phyloP scores from a whole-genome alignment of 1,284 basidiomycete species.

The Sphagnurus paluster region DNA sequence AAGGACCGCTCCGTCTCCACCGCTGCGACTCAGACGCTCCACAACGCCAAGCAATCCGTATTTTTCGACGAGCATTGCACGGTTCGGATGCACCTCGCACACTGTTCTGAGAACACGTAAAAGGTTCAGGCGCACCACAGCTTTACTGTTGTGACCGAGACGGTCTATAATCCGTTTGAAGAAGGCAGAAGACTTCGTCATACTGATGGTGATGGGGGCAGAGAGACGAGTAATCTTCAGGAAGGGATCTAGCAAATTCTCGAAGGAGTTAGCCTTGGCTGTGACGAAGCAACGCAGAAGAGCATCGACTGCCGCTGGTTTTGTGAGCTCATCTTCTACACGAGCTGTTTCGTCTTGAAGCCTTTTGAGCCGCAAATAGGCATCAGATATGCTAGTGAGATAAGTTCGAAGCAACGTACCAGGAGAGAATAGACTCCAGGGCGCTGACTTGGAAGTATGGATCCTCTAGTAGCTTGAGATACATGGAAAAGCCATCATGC shows the following conservation, averaged over 20 bases:
- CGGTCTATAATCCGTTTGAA: slow-evolving; percentile 87
- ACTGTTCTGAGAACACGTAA: slow-evolving; percentile 84
- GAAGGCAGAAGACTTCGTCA: slow-evolving; percentile 79
- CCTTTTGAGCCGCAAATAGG: slow-evolving; percentile 41
- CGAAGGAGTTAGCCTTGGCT: slow-evolving; percentile 91
- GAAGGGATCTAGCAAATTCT: slow-evolving; percentile 91
- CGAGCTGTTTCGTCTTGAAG: slow-evolving; percentile 93
- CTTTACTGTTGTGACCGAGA: slow-evolving; percentile 77
- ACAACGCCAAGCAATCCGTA: slow-evolving; percentile 82
- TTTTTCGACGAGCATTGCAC: slow-evolving; percentile 76
- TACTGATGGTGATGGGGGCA: slow-evolving; percentile 67
- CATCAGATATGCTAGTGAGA: not conserved
- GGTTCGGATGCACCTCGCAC: slow-evolving; percentile 87
- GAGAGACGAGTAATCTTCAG: slow-evolving; percentile 89
- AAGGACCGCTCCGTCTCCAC: slow-evolving; percentile 79
- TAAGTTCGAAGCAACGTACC: slow-evolving; percentile 49
- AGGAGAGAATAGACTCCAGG: slow-evolving; percentile 87
- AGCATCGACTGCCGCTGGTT: slow-evolving; percentile 66
- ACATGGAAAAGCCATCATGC: slow-evolving; percentile 81
- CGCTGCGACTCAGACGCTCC: slow-evolving; percentile 70
- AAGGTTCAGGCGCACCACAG: slow-evolving; percentile 88
- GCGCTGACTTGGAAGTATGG: slow-evolving; percentile 96
- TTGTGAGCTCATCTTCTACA: slow-evolving; percentile 87
- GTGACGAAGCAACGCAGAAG: slow-evolving; percentile 85
- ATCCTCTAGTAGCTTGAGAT: slow-evolving; percentile 84